Percentiles rank a stretch among this genome's conserved stretches.
These are phyloP conservation scores for Penstemon newberryi DNA, from an alignment of 257 asterid species.

Conservation along the genomic window DNA sequence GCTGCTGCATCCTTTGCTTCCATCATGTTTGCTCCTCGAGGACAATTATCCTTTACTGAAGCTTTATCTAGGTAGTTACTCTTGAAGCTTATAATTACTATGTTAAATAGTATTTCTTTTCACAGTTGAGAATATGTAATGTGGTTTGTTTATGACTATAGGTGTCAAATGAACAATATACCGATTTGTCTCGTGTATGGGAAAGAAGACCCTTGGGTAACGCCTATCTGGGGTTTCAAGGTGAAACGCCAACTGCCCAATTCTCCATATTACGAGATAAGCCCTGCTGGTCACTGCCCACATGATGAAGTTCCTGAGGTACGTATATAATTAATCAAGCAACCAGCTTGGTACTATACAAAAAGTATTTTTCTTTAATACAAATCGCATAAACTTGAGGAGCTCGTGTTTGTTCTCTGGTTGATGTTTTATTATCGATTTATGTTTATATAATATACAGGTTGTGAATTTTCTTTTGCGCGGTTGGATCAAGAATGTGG, in stretches of 20 bases:
- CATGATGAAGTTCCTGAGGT: conserved; percentile 99
- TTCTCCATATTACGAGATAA: conserved; percentile 86
- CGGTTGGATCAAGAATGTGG: conserved; percentile 80
- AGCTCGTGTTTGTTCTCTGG: background rate
- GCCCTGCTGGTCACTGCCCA: conserved; percentile 99
- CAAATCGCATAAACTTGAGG: background rate
- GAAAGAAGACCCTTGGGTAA: conserved; percentile 97
- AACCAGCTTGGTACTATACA: background rate
- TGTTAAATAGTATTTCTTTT: background rate
- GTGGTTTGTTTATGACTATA: conserved; percentile 25
- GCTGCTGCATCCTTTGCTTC: conserved; percentile 95
- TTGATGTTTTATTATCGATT: background rate
- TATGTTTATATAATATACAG: conserved; percentile 36
- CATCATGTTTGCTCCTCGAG: conserved; percentile 85
- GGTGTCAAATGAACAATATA: conserved; percentile 64
- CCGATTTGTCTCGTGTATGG: conserved; percentile 85
- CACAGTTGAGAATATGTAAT: conserved; percentile 17
- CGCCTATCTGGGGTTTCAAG: conserved; percentile 72
- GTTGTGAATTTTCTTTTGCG: conserved; percentile 83
- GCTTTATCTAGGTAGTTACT: conserved; percentile 58
- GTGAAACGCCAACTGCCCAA: conserved; percentile 66
- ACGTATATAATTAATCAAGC: background rate
- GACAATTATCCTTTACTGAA: conserved; percentile 65
- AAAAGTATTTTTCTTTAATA: background rate
- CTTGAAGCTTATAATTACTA: background rate